Conservation (phyloP, 2,329 filamentous ascomycete species). For the Dothidotthia symphoricarpi region DNA sequence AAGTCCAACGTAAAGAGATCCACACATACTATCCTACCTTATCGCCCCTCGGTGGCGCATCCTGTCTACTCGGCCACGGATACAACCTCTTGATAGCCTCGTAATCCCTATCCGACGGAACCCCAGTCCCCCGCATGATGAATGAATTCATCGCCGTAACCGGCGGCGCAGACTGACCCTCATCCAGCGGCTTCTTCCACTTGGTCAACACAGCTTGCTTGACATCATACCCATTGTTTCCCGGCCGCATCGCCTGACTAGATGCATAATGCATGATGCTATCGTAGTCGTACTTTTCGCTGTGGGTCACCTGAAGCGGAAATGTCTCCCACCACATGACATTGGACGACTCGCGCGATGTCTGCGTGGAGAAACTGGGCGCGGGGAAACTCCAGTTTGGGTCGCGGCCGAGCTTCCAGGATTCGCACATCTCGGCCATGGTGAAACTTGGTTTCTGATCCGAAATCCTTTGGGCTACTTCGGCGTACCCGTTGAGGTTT, state of each 20-base stretch:
- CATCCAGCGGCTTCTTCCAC: conserved; percentile 2
- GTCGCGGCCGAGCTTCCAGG: neutral
- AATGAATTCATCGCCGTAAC: conserved; percentile 1
- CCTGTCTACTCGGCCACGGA: no score
- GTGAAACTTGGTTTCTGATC: neutral
- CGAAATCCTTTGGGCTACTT: neutral
- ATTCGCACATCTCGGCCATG: neutral
- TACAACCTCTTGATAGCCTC: conserved; percentile 2
- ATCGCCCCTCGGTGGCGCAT: no score
- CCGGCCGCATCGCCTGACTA: neutral
- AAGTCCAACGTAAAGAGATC: no score
- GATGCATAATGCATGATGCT: conserved; percentile 10
- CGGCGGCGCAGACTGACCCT: neutral
- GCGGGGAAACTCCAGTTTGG: neutral
- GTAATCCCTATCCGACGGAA: neutral
- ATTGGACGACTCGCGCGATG: neutral
- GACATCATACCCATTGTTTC: neutral
- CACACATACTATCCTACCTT: no score
- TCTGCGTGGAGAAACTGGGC: neutral
- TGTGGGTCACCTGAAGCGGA: conserved; percentile 1
- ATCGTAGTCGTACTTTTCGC: conserved; percentile 1
- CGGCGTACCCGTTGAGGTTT: conserved; percentile 1
- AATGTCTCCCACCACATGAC: neutral
- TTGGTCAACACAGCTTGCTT: neutral
- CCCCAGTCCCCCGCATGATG: neutral